Evolutionary conservation across 78 protist genomes (phyloP), one percentile per base, ranked within the genome.

Genomic region (Dictyostelium discoideum): DNA sequence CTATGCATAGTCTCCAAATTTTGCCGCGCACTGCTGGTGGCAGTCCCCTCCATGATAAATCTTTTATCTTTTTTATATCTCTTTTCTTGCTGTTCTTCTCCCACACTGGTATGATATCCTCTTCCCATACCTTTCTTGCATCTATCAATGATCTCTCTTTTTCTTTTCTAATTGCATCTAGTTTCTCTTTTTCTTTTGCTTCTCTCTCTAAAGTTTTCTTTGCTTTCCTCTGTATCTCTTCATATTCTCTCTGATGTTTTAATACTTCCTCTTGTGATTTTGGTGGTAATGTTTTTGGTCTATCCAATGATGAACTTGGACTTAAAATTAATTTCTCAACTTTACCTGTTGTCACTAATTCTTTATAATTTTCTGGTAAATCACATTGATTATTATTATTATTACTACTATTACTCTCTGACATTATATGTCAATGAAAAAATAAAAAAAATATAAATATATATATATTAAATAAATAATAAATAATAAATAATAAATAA

Each of bases 21-120:
- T 85, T 96, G 8, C 97, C 97, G 13, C 97, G 10, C 2, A 96
- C 88, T 3, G 92, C 92, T 11, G 97, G 93, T 44, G 95, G 97
- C 37, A 96, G 18, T 50, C 97, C 97, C 39, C 89, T 74, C 97
- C 97, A 96, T 57, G 96, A 60, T 26, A 96, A 39, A 2, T 87
- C 90, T 80, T 80, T 84, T 8, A 77, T 96, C 39, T 65, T 77
- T 60, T 82, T 76, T 16, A 22, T 42, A 48, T 85, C 87, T 76
- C 73, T 92, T 74, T 93, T 94, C 32, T 88, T 88, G 20, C 69
- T 60, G 20, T 60, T 60, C 48, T 90, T 90, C 11, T 86, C 92
- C 95, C 95, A 90, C 48, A 44, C 76, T 39, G 95, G 95, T 44
- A 90, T 80, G 2, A 90, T 67, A 1, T 90, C 95, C 10, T 90